A percentile compares a stretch with the other conserved stretches of the same genome.
Evolutionary conservation across 306 rosid species (phyloP).

Genomic region (Ziziphus jujuba): DNA sequence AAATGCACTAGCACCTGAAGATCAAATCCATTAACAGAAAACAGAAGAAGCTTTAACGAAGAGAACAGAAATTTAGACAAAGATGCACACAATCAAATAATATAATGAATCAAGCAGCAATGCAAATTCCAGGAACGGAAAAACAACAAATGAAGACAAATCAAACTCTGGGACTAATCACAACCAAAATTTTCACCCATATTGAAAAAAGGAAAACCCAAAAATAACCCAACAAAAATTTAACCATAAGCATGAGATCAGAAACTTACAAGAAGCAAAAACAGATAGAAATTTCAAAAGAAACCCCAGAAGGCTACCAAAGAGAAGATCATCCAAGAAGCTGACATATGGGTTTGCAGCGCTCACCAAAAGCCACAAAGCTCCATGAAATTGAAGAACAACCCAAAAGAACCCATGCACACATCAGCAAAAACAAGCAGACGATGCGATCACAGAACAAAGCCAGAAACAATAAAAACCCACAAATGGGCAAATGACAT

Average conservation of each 20-base stretch:
- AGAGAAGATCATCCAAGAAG: constrained; percentile 8
- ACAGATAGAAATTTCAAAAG: background rate
- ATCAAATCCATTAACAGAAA: background rate
- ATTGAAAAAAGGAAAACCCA: too few species aligned
- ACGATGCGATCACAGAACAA: constrained; percentile 7
- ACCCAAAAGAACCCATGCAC: constrained; percentile 4
- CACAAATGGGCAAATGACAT: too few species aligned
- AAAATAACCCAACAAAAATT: background rate
- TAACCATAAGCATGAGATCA: constrained; percentile 14
- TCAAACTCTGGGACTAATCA: constrained; percentile 1
- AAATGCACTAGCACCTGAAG: background rate
- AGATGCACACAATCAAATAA: background rate
- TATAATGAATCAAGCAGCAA: background rate
- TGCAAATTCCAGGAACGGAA: background rate
- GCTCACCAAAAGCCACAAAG: constrained; percentile 22
- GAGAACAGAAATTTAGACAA: background rate
- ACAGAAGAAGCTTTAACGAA: background rate
- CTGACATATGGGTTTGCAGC: constrained; percentile 10
- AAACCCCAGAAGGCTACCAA: constrained; percentile 18
- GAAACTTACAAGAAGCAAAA: background rate
- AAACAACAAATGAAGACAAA: background rate
- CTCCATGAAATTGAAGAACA: constrained; percentile 7
- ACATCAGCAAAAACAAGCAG: background rate
- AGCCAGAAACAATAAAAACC: background rate
- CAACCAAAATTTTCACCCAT: background rate